Percentiles rank a stretch among this genome's conserved stretches.
phyloP scores from a whole-genome alignment of 2,329 filamentous ascomycete species.

The Penicillium sp. region DNA sequence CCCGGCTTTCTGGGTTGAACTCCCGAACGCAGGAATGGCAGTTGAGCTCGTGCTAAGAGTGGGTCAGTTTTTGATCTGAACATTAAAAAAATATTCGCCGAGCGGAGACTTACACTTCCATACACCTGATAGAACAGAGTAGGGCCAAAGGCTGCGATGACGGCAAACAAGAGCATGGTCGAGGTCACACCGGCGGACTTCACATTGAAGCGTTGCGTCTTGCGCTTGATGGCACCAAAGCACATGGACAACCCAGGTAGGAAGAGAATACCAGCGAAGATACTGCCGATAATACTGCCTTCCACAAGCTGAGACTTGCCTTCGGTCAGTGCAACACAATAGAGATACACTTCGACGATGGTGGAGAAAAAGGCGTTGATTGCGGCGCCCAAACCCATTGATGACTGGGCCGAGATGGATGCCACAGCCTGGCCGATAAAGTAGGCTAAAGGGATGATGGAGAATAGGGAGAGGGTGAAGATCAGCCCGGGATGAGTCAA shows the following conservation, averaged over 20 bases:
- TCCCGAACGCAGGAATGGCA: slow-evolving; percentile 68
- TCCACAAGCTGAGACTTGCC: slow-evolving; percentile 93
- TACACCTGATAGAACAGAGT: slow-evolving; percentile 99
- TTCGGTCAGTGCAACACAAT: slow-evolving; percentile 89
- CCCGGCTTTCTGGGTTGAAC: slow-evolving; percentile 48
- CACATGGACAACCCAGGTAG: slow-evolving; percentile 97
- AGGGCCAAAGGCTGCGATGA: slow-evolving; percentile 91
- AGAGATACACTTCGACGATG: slow-evolving; percentile 94
- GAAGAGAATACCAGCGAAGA: slow-evolving; percentile 94
- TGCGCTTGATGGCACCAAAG: slow-evolving; percentile 95
- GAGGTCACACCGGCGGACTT: slow-evolving; percentile 95
- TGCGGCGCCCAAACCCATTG: slow-evolving; percentile 95
- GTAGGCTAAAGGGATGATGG: slow-evolving; percentile 94
- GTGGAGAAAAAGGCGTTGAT: slow-evolving; percentile 99
- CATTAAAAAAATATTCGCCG: background rate
- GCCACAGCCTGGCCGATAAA: slow-evolving; percentile 98
- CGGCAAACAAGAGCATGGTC: slow-evolving; percentile 95
- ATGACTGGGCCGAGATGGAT: slow-evolving; percentile 97
- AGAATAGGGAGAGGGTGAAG: slow-evolving; percentile 80
- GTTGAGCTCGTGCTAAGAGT: slow-evolving; percentile 76
- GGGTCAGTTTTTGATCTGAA: slow-evolving; percentile 37
- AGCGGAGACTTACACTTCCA: slow-evolving; percentile 66
- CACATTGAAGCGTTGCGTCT: slow-evolving; percentile 97
- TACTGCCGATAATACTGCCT: slow-evolving; percentile 95
- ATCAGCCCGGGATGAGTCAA: slow-evolving; percentile 83